Evolutionary conservation across 495 filamentous ascomycete genomes (phyloP).

Genomic region (Talaromyces liani): DNA sequence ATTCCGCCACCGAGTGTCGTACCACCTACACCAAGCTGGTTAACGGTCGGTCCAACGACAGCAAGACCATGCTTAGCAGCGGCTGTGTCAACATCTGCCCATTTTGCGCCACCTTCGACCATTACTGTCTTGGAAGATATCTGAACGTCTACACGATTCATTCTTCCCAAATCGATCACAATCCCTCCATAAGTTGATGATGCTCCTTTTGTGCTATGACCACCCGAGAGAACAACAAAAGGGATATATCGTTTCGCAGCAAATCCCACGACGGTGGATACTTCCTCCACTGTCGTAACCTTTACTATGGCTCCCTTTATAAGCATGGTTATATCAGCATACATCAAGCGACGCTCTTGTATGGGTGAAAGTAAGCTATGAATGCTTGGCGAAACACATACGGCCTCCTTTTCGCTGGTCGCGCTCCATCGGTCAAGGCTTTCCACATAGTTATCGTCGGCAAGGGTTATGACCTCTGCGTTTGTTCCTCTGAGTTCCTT

Average conservation of each 20-base stretch:
- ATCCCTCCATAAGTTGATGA: conserved; percentile 32
- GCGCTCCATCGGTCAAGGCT: conserved; percentile 15
- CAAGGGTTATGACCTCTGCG: neutral
- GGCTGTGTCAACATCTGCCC: conserved; percentile 49
- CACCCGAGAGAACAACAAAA: conserved; percentile 15
- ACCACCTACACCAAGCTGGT: conserved; percentile 52
- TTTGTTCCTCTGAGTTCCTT: conserved; percentile 1
- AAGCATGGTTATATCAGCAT: neutral
- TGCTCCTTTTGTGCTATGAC: conserved; percentile 11
- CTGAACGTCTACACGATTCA: conserved; percentile 44
- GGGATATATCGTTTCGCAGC: conserved; percentile 12
- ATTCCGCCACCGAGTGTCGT: conserved; percentile 52
- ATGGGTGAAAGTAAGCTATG: neutral
- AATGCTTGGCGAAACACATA: conserved; percentile 5
- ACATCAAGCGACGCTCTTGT: neutral
- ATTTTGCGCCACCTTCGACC: conserved; percentile 46
- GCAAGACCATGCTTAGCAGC: conserved; percentile 42
- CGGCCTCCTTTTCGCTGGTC: conserved; percentile 12
- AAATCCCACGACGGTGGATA: conserved; percentile 13
- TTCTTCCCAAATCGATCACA: conserved; percentile 46
- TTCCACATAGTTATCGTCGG: conserved; percentile 12
- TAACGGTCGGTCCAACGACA: conserved; percentile 53
- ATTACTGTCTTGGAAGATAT: conserved; percentile 31
- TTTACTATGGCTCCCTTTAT: conserved; percentile 18
- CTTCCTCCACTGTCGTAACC: conserved; percentile 13